Conservation (phyloP, 306 rosid genomes). For the Castanea crenata region DNA sequence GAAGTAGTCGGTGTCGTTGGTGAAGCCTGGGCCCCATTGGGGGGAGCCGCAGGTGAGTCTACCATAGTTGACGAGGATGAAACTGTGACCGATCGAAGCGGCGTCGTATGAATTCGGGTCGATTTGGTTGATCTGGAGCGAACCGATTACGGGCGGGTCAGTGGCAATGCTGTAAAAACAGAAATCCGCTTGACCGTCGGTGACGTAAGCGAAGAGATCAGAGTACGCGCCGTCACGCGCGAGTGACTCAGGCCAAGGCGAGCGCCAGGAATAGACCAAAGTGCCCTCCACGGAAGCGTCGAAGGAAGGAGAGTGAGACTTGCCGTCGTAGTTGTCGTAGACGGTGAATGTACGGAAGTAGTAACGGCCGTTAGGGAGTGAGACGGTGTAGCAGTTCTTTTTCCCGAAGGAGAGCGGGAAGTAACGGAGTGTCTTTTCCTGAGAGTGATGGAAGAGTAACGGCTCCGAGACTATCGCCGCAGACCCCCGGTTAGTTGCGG, state of each 20-base stretch:
- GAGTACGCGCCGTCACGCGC: slow-evolving; percentile 82
- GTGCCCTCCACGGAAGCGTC: slow-evolving; percentile 80
- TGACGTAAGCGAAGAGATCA: slow-evolving; percentile 58
- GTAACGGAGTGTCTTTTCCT: slow-evolving; percentile 89
- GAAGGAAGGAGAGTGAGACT: slow-evolving; percentile 80
- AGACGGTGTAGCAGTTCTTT: slow-evolving; percentile 81
- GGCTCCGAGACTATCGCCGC: slow-evolving; percentile 79
- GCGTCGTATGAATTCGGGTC: slow-evolving; percentile 68
- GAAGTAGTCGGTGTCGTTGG: slow-evolving; percentile 62
- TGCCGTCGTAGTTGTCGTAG: slow-evolving; percentile 95
- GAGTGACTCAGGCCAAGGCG: slow-evolving; percentile 68
- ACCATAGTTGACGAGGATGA: slow-evolving; percentile 76
- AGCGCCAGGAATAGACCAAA: slow-evolving; percentile 82
- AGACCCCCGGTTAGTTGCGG: slow-evolving; percentile 79
- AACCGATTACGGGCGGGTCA: slow-evolving; percentile 80
- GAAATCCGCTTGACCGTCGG: slow-evolving; percentile 53
- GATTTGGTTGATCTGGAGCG: slow-evolving; percentile 61
- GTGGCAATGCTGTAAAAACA: slow-evolving; percentile 94
- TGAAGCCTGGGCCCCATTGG: slow-evolving; percentile 91
- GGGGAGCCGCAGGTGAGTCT: slow-evolving; percentile 67
- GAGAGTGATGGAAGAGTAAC: slow-evolving; percentile 50
- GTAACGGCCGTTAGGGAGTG: slow-evolving; percentile 61
- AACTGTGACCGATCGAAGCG: slow-evolving; percentile 15
- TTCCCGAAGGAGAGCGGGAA: slow-evolving; percentile 79
- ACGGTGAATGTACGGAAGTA: slow-evolving; percentile 76